Conservation (phyloP, 164 flowering plant genomes). For the Kingdonia uniflora region DNA sequence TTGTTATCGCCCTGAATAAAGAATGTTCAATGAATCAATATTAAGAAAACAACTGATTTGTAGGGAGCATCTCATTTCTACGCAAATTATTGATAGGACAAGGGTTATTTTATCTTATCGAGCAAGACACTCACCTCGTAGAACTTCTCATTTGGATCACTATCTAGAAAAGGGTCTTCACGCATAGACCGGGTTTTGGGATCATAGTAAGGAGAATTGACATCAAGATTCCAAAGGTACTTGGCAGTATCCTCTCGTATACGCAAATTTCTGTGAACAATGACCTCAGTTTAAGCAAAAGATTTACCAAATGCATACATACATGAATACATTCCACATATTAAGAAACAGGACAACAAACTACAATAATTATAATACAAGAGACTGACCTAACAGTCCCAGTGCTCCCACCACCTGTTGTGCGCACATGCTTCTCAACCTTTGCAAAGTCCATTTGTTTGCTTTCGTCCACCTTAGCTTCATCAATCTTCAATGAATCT, state of each 20-base stretch:
- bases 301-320: neutral
- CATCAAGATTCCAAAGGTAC: conserved; percentile 81
- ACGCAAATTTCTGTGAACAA: conserved; percentile 55
- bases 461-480: conserved; percentile 88
- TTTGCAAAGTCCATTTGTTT: conserved; percentile 90
- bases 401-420: conserved; percentile 96
- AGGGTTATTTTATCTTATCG: no score
- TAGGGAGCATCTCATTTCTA: no score
- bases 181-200: conserved; percentile 89
- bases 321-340: neutral
- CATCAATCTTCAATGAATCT: conserved; percentile 63
- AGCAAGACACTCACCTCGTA: conserved; percentile 32
- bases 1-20: conserved; percentile 65
- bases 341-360: neutral
- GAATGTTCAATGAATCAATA: no score
- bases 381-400: conserved; percentile 71
- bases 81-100: no score
- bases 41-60: neutral
- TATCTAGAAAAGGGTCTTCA: conserved; percentile 86
- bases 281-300: neutral
- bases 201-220: conserved; percentile 79
- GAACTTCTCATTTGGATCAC: conserved; percentile 78
- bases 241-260: conserved; percentile 93
- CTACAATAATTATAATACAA: neutral
- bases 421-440: conserved; percentile 95